Base-by-base conservation (phyloP, 129 eudicot species). In the Chrysanthemum lavandulifolium region DNA sequence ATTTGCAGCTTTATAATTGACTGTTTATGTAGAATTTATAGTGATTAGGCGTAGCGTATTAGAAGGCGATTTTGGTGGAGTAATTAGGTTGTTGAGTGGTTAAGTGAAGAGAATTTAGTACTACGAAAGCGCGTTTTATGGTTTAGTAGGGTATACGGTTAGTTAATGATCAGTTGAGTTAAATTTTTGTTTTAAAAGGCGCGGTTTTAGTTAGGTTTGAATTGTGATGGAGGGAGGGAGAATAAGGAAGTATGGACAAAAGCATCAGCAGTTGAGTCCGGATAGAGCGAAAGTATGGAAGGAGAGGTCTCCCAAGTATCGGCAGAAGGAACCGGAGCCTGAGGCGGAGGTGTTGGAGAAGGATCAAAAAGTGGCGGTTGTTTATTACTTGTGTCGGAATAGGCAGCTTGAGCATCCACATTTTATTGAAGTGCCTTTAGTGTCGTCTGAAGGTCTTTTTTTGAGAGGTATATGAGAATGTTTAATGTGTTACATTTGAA, bases 331-430 rank as follows among this genome's bases (percentile, higher is more conserved):
- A 67, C 66, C 60, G 47, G 84, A 74, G 65, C 78, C 51, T 68
- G 84, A 70, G 33, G 56, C 18, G 61, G 81, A 70, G 19, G 80
- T 62, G 77, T 25, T 56, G 48, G 77, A 48, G 74, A 83, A 65
- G 53, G 72, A 49, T 58, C 80, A 82, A 53, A 90, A 83, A 76
- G 99, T 86, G 57, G 81, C 93, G 2, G 99, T 95, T 21, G 91
- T 95, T 49, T 95, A 95, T 73, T 95, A 95, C 76, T 79, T 95
- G 3, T 95, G 85, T 72, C 73, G 90, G 72, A 90, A 95, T 78
- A 87, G 94, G 1, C 99, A 90, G 79, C 96, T 95, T 43, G 97
- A 95, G 68, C 99, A 95, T 88, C 99, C 99, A 64, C 99, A 95
- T 73, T 95, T 95, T 69, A 90, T 95, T 31, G 96, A 95, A 67